phyloP scores from a whole-genome alignment of 108 stramenopile species.

The Cylindrotheca fusiformis region DNA sequence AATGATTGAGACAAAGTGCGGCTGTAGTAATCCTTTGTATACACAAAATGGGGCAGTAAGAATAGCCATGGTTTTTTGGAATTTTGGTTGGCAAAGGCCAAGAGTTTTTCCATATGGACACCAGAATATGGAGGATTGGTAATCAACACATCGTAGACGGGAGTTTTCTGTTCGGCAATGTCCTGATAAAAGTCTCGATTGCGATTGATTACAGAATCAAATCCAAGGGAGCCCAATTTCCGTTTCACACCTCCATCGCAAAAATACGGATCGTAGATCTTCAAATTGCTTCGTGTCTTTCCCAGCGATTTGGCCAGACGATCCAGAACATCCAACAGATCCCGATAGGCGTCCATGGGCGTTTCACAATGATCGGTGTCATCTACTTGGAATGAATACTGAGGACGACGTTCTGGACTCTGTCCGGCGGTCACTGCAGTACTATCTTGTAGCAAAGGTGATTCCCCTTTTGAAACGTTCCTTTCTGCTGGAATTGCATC shows the following conservation, averaged over 20 bases:
- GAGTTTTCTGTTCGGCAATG: slow-evolving; percentile 33
- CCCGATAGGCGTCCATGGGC: slow-evolving; percentile 56
- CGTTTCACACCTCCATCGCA: slow-evolving; percentile 66
- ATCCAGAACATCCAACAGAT: slow-evolving; percentile 53
- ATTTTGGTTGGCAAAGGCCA: slow-evolving; percentile 25
- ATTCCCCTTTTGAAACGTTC: too few species aligned
- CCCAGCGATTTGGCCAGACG: slow-evolving; percentile 35
- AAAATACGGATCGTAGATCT: slow-evolving; percentile 88
- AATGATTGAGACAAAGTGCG: neutral
- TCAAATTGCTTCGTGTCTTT: slow-evolving; percentile 30
- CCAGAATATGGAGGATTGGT: slow-evolving; percentile 87
- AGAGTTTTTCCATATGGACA: slow-evolving; percentile 69
- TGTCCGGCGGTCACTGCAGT: too few species aligned
- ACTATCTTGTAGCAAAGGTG: too few species aligned
- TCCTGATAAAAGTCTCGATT: slow-evolving; percentile 43
- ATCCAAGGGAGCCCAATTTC: slow-evolving; percentile 57
- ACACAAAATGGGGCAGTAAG: slow-evolving; percentile 44
- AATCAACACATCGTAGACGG: slow-evolving; percentile 68
- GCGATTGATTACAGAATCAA: slow-evolving; percentile 43
- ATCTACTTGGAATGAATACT: slow-evolving; percentile 27
- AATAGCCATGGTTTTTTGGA: slow-evolving; percentile 21
- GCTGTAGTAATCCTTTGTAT: slow-evolving; percentile 19
- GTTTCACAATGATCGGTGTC: slow-evolving; percentile 82
- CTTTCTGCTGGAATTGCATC: too few species aligned
- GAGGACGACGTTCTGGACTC: neutral